Percentiles rank a stretch among this genome's conserved stretches.
Conservation (phyloP, 164 flowering plant species). For the Berberis vulgaris region DNA sequence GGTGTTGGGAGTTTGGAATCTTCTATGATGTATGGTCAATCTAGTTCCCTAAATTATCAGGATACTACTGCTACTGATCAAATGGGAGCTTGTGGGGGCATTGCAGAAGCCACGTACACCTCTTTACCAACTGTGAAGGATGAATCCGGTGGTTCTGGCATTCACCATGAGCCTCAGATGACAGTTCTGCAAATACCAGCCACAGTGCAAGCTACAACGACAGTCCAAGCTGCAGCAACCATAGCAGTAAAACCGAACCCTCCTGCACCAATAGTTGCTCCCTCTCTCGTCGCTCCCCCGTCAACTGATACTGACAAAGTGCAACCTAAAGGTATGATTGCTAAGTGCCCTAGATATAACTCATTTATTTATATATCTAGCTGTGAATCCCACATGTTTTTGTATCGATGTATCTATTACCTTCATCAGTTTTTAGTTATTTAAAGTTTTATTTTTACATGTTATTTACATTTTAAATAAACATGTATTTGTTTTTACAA, state of each 20-base stretch:
- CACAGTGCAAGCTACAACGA: constrained; percentile 9
- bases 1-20: constrained; percentile 20
- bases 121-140: constrained; percentile 13
- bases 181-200: constrained; percentile 20
- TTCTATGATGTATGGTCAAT: constrained; percentile 20
- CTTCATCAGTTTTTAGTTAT: too few species aligned
- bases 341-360: neutral
- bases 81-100: constrained; percentile 14
- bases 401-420: too few species aligned
- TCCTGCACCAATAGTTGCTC: constrained; percentile 16
- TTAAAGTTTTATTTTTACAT: too few species aligned
- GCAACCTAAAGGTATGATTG: constrained; percentile 56
- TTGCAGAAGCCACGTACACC: constrained; percentile 11
- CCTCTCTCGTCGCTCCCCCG: constrained; percentile 17
- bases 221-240: constrained; percentile 28
- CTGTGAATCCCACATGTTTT: too few species aligned
- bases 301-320: constrained; percentile 30
- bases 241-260: constrained; percentile 1
- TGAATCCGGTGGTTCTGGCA: constrained; percentile 14
- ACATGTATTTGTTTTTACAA: too few species aligned
- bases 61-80: constrained; percentile 21
- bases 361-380: too few species aligned
- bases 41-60: constrained; percentile 20
- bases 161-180: constrained; percentile 14
- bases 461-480: too few species aligned